Evolutionary conservation across 2,329 filamentous ascomycete species (phyloP).

Genomic region (Aciculosporium take): DNA sequence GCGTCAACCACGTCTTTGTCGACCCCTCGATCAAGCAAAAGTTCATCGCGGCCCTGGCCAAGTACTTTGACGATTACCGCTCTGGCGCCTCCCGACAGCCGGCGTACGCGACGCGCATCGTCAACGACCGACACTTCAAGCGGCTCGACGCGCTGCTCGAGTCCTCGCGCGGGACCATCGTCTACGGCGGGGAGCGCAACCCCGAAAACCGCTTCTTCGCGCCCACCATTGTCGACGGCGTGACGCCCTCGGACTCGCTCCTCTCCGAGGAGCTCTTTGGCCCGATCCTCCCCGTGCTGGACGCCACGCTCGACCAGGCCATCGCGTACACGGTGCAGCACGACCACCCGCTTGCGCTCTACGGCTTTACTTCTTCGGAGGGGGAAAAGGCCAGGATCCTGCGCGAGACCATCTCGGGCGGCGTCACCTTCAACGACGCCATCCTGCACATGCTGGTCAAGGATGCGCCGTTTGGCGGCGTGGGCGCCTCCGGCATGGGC

Average conservation of each 20-base stretch:
- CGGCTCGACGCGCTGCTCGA: slow-evolving; percentile 23
- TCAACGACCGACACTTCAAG: slow-evolving; percentile 28
- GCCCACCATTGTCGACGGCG: slow-evolving; percentile 24
- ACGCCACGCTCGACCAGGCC: slow-evolving; percentile 17
- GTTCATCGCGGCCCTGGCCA: slow-evolving; percentile 20
- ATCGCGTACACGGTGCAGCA: slow-evolving; percentile 15
- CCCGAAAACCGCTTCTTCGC: slow-evolving; percentile 17
- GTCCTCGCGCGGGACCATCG: slow-evolving; percentile 21
- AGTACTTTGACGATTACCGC: slow-evolving; percentile 17
- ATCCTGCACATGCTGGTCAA: slow-evolving; percentile 23
- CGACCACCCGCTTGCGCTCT: slow-evolving; percentile 25
- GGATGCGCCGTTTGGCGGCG: slow-evolving; percentile 30
- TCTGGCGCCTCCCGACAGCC: slow-evolving; percentile 5
- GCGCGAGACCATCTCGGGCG: slow-evolving; percentile 23
- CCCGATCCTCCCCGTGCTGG: slow-evolving; percentile 26
- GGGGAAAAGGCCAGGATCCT: slow-evolving; percentile 19
- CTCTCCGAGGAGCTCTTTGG: slow-evolving; percentile 31
- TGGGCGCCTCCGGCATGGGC: slow-evolving; percentile 29
- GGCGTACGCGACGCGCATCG: slow-evolving; percentile 16
- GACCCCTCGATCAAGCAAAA: slow-evolving; percentile 23
- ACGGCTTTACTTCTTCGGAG: slow-evolving; percentile 24
- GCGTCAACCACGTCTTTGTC: slow-evolving; percentile 29
- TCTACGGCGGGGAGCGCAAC: slow-evolving; percentile 20
- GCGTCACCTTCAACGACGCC: slow-evolving; percentile 31
- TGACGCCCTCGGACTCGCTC: slow-evolving; percentile 22